These are phyloP conservation scores for Solanum aculeatissimum DNA, from an alignment of 305 asterid genomes.

Conservation along the genomic window DNA sequence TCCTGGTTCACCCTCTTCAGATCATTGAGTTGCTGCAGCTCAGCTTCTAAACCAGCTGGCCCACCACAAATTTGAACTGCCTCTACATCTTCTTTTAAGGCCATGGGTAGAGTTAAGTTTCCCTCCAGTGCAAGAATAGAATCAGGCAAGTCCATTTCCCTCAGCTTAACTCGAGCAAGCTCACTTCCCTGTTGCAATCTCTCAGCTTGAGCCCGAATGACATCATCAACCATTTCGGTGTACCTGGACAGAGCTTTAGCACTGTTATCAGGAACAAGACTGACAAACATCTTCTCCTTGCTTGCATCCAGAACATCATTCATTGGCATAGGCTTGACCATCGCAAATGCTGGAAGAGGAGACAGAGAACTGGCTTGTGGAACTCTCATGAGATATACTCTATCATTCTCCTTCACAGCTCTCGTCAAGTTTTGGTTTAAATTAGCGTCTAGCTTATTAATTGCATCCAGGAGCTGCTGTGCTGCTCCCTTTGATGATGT, in stretches of 20 bases:
- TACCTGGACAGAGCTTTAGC: conserved; percentile 94
- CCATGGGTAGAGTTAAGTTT: conserved; percentile 44
- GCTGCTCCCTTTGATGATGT: conserved; percentile 77
- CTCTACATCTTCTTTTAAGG: conserved; percentile 75
- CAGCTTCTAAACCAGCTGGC: conserved; percentile 82
- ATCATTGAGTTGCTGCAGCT: conserved; percentile 86
- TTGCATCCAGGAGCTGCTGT: conserved; percentile 78
- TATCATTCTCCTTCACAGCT: conserved; percentile 90
- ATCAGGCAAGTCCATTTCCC: conserved; percentile 96
- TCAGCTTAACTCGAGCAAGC: conserved; percentile 88
- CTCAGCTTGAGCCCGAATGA: conserved; percentile 92
- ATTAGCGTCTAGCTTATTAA: conserved; percentile 59
- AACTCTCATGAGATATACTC: conserved; percentile 94
- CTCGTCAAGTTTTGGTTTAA: conserved; percentile 74
- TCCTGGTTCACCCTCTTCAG: conserved; percentile 92
- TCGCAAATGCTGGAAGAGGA: conserved; percentile 83
- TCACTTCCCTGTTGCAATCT: conserved; percentile 97
- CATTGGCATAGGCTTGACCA: conserved; percentile 94
- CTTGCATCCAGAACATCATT: conserved; percentile 85
- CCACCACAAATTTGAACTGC: conserved; percentile 98
- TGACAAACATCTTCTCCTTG: conserved; percentile 79
- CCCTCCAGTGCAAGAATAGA: conserved; percentile 92
- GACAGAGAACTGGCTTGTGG: conserved; percentile 76
- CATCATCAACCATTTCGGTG: conserved; percentile 91
- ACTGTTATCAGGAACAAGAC: conserved; percentile 89